Evolutionary conservation across 73 alveolate genomes (phyloP).

Genomic region (Stentor coeruleus): DNA sequence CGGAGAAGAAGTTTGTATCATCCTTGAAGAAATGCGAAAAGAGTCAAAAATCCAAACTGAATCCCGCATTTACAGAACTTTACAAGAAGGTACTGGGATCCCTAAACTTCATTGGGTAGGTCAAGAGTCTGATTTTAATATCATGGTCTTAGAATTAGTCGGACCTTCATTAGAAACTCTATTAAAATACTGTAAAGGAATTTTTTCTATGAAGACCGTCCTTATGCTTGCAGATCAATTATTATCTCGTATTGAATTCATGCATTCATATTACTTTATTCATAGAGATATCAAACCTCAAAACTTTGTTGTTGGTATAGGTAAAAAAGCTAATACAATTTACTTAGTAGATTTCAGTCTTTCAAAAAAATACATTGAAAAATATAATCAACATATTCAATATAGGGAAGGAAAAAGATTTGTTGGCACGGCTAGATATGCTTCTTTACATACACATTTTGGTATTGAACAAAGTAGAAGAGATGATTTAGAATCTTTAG

Average conservation of each 20-base stretch:
- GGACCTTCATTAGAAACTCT: slow-evolving; percentile 90
- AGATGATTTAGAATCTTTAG: slow-evolving; percentile 70
- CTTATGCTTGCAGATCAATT: slow-evolving; percentile 84
- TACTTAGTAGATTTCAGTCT: slow-evolving; percentile 92
- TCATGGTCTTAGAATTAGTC: slow-evolving; percentile 77
- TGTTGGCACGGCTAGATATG: slow-evolving; percentile 69
- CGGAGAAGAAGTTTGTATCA: slow-evolving; percentile 66
- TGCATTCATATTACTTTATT: slow-evolving; percentile 79
- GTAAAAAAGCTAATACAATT: slow-evolving; percentile 60
- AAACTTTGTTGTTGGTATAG: slow-evolving; percentile 67
- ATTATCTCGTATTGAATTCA: slow-evolving; percentile 75
- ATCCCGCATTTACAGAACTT: slow-evolving; percentile 44
- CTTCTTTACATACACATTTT: slow-evolving; percentile 58
- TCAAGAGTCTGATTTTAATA: slow-evolving; percentile 70
- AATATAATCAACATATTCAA: slow-evolving; percentile 50
- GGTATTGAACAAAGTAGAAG: slow-evolving; percentile 76
- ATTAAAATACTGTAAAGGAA: slow-evolving; percentile 65
- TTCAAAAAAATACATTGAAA: slow-evolving; percentile 73
- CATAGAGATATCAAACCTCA: slow-evolving; percentile 95
- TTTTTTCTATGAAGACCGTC: slow-evolving; percentile 77
- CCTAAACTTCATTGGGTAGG: slow-evolving; percentile 68
- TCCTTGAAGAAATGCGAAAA: slow-evolving; percentile 54
- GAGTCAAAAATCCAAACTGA: slow-evolving; percentile 47
- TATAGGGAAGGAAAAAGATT: slow-evolving; percentile 42
- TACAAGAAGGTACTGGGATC: slow-evolving; percentile 68